Conservation (phyloP, 352 stramenopile genomes). For the Saprolegnia diclina region DNA sequence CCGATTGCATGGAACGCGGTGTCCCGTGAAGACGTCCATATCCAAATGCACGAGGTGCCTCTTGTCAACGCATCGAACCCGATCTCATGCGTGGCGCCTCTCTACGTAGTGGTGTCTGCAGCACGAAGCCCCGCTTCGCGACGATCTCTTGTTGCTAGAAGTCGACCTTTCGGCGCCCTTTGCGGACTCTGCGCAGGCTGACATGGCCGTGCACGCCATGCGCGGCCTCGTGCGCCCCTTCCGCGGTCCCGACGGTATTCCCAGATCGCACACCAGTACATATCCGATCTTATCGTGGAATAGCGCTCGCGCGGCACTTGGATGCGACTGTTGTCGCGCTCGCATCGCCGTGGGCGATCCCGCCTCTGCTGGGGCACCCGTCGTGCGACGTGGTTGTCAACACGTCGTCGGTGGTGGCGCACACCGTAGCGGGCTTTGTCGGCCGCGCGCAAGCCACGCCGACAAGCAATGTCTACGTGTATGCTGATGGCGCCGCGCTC, state of each 20-base stretch:
- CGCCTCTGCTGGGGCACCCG: neutral
- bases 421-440: neutral
- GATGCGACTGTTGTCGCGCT: conserved; percentile 4
- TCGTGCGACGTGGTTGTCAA: conserved; percentile 9
- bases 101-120: conserved; percentile 13
- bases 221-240: conserved; percentile 6
- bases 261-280: neutral
- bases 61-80: neutral
- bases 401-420: conserved; percentile 5
- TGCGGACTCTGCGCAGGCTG: neutral
- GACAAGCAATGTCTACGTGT: neutral
- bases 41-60: conserved; percentile 14
- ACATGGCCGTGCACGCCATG: neutral
- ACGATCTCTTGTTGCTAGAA: conserved; percentile 19
- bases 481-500: neutral
- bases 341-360: neutral
- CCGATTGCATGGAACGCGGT: neutral
- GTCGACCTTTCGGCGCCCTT: conserved; percentile 9
- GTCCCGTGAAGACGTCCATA: neutral
- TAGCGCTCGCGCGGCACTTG: neutral
- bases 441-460: no score
- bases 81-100: neutral
- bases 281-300: neutral
- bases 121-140: neutral
- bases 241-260: conserved; percentile 2